A percentile compares a stretch with the other conserved stretches of the same genome.
These are phyloP conservation scores for Taiwanofungus camphoratus DNA, from an alignment of 1,284 basidiomycete genomes.

Conservation along the genomic window DNA sequence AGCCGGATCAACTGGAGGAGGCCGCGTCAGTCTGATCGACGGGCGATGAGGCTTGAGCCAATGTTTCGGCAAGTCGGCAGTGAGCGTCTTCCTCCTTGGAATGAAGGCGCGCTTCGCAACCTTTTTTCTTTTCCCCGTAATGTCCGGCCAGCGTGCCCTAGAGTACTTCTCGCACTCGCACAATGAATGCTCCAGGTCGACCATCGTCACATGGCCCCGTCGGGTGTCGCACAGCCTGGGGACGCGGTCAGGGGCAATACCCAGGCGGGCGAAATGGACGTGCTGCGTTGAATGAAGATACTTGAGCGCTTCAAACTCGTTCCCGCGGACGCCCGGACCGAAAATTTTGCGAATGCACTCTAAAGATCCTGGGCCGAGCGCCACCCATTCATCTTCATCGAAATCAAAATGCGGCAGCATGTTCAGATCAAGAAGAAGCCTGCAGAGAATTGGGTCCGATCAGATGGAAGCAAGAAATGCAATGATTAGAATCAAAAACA, in stretches of 20 bases:
- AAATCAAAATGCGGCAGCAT: conserved; percentile 34
- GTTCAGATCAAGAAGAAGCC: conserved; percentile 38
- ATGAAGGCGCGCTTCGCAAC: conserved; percentile 19
- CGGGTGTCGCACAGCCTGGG: conserved; percentile 23
- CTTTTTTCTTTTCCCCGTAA: conserved; percentile 24
- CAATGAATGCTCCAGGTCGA: conserved; percentile 41
- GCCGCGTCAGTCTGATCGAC: conserved; percentile 11
- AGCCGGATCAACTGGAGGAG: conserved; percentile 14
- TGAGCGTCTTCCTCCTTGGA: conserved; percentile 20
- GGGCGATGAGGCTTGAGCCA: conserved; percentile 20
- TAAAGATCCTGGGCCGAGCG: conserved; percentile 35
- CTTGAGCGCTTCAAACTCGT: conserved; percentile 31
- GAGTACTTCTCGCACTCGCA: conserved; percentile 42
- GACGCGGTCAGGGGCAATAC: conserved; percentile 23
- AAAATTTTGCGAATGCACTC: conserved; percentile 39
- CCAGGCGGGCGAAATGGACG: conserved; percentile 31
- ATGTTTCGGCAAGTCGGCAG: conserved; percentile 27
- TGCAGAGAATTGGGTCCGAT: conserved; percentile 12
- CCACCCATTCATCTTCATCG: conserved; percentile 37
- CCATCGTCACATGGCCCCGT: conserved; percentile 26
- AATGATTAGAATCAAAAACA: conserved; percentile 10
- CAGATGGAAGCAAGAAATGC: not conserved
- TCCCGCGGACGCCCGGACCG: conserved; percentile 26
- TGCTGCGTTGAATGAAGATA: conserved; percentile 34
- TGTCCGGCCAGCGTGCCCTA: conserved; percentile 27